Base-by-base conservation (phyloP, 371 early-diverging fungal genomes). In the Mortierella sp. region DNA sequence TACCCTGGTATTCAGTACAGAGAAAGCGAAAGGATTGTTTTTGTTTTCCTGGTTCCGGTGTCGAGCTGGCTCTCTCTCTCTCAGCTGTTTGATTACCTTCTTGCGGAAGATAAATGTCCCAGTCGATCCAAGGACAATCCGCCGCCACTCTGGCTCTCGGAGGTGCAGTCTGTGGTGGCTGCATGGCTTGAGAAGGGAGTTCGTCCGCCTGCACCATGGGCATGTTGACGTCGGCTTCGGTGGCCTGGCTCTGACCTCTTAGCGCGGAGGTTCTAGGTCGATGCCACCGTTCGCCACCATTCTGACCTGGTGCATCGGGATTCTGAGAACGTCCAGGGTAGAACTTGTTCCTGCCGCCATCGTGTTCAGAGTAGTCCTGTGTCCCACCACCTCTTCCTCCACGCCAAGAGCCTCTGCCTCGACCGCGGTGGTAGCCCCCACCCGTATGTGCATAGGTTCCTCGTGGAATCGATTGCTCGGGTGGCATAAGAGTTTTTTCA, bases 291-390 rank as follows among this genome's bases (percentile, higher is more conserved):
- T 69, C 66, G 53, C 52, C 55, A n/a, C 27, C 54, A 42, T 53
- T 58, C 18, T 46, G 28, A 53, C 54, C 30, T 34, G 21, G 24
- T n/a, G 31, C 55, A 23, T 53, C 46, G 1, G 65, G 67, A 31
- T 61, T 66, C 52, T 66, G 66, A 2, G 78, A 54, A 9, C 53
- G 70, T 14, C 78, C 71, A 7, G 78, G 78, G 48, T 70, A 76
- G n/a, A 58, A 46, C 27, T 55, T 70, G 39, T 74, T 74, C 50
- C 56, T 58, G 52, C 67, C 67, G 38, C 61, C 62, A 60, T 10
- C 34, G 34, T 34, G 4, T 4, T 51, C 27, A 23, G 53, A 30
- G 43, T 39, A 38, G 21, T 46, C 43, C 19, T 49, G 26, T n/a
- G n/a, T n/a, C n/a, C n/a, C 7, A 34, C 34, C 34, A 24, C 42